Evolutionary conservation across 208 protist species (phyloP), one percentile per base, ranked within the genome.

Genomic region (Leishmania tarentolae): DNA sequence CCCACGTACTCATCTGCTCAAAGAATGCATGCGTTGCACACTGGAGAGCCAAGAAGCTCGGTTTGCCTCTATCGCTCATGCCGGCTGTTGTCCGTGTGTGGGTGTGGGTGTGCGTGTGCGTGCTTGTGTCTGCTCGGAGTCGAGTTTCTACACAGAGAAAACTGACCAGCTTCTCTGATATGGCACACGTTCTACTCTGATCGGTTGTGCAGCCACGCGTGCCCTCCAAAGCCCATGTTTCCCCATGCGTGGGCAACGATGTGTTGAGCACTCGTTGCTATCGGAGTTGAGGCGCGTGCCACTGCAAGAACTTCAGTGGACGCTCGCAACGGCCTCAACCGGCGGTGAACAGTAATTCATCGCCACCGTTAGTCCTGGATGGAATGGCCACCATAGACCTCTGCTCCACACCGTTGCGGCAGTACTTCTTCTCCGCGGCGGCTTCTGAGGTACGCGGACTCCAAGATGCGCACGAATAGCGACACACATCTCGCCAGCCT

Each of bases 51-150:
- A 66, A 66, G 59, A 0, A 37, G 11, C 59, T 13, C n/a, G 19
- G n/a, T n/a, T 66, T 21, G 44, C 4, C 1, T 28, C 9, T n/a
- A 71, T 46, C 66, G 37, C 66, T 15, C 31, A 86, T 87, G 83
- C 83, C 83, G 3, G 65, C 83, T 24, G 79, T 87, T 46, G 65
- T 87, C 15, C 79, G 79, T 8, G 40, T 87, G 7, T 83, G 83
- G 28, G 81, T 57, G 52, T 28, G 21, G 6, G 21, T 8, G 53
- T n/a, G 1, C 21, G 53, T 7, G 53, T 8, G 24, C 7, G 53
- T 19, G 53, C 0, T 6, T 0, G 21, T 21, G 53, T n/a, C 21
- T 7, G 53, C 0, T 52, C 47, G 0, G 47, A 19, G 47, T 52
- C 47, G 47, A 1, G 47, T 1, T 0, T 15, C 47, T 15, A 17